phyloP scores from a whole-genome alignment of 495 filamentous ascomycete species.

The Neurospora sp. region DNA sequence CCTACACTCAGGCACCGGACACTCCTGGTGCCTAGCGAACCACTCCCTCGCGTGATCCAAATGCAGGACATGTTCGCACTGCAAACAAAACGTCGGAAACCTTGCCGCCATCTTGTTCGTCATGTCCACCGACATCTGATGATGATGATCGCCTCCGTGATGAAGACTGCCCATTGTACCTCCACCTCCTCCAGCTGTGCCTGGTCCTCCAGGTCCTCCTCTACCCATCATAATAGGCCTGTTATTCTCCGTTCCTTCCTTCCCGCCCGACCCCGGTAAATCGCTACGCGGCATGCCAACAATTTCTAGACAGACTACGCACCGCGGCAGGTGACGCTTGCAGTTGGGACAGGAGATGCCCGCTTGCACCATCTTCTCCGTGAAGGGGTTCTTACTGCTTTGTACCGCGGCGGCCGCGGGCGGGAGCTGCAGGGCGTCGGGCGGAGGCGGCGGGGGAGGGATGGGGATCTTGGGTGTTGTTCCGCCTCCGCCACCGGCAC shows the following conservation, averaged over 20 bases:
- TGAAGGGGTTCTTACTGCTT: conserved; percentile 27
- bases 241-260: neutral
- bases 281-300: conserved; percentile 60
- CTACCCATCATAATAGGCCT: neutral
- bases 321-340: conserved; percentile 78
- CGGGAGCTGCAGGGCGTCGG: conserved; percentile 3
- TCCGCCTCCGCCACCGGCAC: neutral
- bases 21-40: conserved; percentile 72
- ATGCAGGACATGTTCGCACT: conserved; percentile 85
- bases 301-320: conserved; percentile 76
- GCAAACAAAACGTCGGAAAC: conserved; percentile 71
- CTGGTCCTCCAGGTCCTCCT: neutral
- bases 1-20: conserved; percentile 79
- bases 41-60: conserved; percentile 79
- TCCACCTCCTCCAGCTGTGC: neutral
- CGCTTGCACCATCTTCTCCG: conserved; percentile 35
- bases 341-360: conserved; percentile 72
- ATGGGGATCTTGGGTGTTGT: conserved; percentile 7
- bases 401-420: neutral
- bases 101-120: conserved; percentile 35
- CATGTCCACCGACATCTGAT: conserved; percentile 43
- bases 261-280: neutral
- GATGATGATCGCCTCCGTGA: conserved; percentile 31
- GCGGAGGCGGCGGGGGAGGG: neutral
- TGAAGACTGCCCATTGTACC: conserved; percentile 38